Conservation (phyloP, 768 basidiomycete species). For the Tulasnella sp. region DNA sequence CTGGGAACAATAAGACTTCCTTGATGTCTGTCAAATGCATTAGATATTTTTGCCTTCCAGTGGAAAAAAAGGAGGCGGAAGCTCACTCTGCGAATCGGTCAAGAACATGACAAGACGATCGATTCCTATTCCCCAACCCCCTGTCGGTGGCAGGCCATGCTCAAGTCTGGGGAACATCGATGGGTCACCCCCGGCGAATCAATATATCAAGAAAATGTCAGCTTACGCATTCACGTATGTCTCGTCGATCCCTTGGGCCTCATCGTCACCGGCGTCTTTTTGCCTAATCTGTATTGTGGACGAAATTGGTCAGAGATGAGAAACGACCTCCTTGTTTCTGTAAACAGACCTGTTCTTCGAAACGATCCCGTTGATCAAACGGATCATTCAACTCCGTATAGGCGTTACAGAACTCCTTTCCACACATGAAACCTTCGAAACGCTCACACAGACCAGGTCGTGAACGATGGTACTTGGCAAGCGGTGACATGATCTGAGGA, state of each 20-base stretch:
- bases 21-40: constrained; percentile 58
- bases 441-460: constrained; percentile 95
- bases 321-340: background rate
- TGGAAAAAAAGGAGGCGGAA: background rate
- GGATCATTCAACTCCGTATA: constrained; percentile 99
- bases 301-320: background rate
- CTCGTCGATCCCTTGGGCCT: constrained; percentile 95
- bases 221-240: constrained; percentile 85
- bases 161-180: constrained; percentile 51
- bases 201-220: background rate
- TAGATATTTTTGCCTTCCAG: background rate
- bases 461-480: constrained; percentile 98
- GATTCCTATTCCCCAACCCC: constrained; percentile 93
- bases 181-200: background rate
- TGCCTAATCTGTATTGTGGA: constrained; percentile 46
- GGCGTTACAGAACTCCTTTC: constrained; percentile 97
- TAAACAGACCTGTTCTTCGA: constrained; percentile 70
- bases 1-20: constrained; percentile 92
- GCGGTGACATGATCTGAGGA: constrained; percentile 98
- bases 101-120: constrained; percentile 98
- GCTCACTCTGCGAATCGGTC: constrained; percentile 83
- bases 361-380: constrained; percentile 86
- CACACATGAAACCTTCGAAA: constrained; percentile 96
- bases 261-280: constrained; percentile 95
- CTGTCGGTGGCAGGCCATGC: constrained; percentile 93